These are phyloP conservation scores for Alternaria infectoria DNA, from an alignment of 2,329 filamentous ascomycete genomes.

Conservation along the genomic window DNA sequence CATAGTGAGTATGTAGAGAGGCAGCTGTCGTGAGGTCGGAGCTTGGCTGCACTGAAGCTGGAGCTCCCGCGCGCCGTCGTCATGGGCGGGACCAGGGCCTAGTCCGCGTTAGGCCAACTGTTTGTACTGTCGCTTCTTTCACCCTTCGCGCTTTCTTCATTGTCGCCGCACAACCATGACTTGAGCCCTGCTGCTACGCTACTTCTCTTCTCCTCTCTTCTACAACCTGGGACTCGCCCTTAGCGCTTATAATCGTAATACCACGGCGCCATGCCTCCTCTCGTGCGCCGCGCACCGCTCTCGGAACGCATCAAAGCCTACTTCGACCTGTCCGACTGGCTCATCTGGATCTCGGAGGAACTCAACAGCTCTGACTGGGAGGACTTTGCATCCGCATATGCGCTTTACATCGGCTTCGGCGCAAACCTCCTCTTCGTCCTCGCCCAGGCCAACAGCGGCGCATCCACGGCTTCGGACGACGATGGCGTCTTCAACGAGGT, in stretches of 20 bases:
- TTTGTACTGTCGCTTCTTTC: constrained; percentile 20
- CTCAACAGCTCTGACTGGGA: constrained; percentile 92
- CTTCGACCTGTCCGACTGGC: constrained; percentile 86
- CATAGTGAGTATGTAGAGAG: constrained; percentile 53
- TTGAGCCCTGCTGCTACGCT: constrained; percentile 18
- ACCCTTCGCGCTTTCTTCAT: constrained; percentile 9
- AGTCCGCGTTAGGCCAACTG: constrained; percentile 30
- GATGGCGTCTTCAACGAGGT: constrained; percentile 82
- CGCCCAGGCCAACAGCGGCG: constrained; percentile 76
- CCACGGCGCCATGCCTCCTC: constrained; percentile 56
- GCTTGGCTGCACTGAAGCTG: constrained; percentile 20
- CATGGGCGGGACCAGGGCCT: constrained; percentile 30
- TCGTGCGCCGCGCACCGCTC: constrained; percentile 82
- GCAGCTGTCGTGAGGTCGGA: constrained; percentile 26
- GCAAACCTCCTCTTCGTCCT: constrained; percentile 83
- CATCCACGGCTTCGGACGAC: constrained; percentile 55
- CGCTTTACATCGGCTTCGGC: constrained; percentile 74
- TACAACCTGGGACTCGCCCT: not conserved
- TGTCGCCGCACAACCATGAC: constrained; percentile 23
- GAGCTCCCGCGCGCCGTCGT: constrained; percentile 23
- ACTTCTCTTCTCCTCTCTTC: not conserved
- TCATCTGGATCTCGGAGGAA: constrained; percentile 91
- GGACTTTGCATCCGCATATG: constrained; percentile 73
- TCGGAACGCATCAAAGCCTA: constrained; percentile 78
- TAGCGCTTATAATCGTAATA: not conserved